Base-by-base conservation (phyloP, 2,329 filamentous ascomycete genomes). In the Fragosphaeria purpurea region DNA sequence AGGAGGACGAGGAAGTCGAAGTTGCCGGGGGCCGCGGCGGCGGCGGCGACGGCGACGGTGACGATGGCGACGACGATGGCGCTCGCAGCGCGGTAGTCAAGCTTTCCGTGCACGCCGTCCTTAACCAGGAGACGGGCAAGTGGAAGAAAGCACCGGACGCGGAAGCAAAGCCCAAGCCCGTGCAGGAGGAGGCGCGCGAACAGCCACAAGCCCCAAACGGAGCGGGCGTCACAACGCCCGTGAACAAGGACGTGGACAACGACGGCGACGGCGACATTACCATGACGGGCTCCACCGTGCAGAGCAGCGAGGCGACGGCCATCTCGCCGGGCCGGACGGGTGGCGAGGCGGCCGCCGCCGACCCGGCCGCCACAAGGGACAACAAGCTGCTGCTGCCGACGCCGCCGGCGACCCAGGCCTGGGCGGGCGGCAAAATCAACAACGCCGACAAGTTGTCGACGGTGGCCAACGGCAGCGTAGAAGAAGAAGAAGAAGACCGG, bases 41-140 rank as follows among this genome's bases (percentile, higher is more conserved):
- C 54, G n/a, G 48, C 51, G n/a, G 45, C 41, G 54, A 73, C 73
- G 56, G 44, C 9, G 35, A 7, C 2, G 7, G 11, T 2, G 35
- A 11, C 35, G 35, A 37, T 2, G 11, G 35, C 7, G 35, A 11
- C 35, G 7, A 56, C 54, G n/a, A 48, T 50, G 22, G 22, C 22
- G 58, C 42, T 54, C 73, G 74, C 58, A 87, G 81, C 57, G 74
- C 91, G 41, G 76, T 95, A 47, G 84, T 95, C 51, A 90, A 86
- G 63, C 73, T 95, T 11, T 74, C 75, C 6, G 66, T 82, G 30
- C 72, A 72, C 41, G 57, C 72, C 61, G 44, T 70, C 57, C 57
- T 68, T 37, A 64, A 68, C 47, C 56, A 64, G 51, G 60, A 67
- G 46, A 57, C 56, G 4, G 65, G 64, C 48, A 61, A 63, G 44